phyloP scores from a whole-genome alignment of 805 yeast species.

The Sugiyamaella qingdaonensis region DNA sequence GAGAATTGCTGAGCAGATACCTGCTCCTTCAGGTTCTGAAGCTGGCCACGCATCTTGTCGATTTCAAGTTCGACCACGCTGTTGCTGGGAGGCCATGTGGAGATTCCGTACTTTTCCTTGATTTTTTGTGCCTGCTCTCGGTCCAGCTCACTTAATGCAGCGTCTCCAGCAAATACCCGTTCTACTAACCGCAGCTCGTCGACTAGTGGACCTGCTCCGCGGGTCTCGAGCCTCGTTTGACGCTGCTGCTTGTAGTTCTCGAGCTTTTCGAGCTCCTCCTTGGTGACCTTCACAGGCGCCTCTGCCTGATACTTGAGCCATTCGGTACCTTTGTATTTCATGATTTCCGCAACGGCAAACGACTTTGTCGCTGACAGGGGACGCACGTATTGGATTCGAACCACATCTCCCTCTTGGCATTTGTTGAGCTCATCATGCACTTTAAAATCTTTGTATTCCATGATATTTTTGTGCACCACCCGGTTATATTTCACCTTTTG shows the following conservation, averaged over 20 bases:
- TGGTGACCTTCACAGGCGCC: conserved; percentile 61
- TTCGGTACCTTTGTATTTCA: conserved; percentile 85
- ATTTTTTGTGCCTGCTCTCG: conserved; percentile 38
- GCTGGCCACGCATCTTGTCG: conserved; percentile 35
- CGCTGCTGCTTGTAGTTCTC: conserved; percentile 52
- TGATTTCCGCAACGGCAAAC: conserved; percentile 90
- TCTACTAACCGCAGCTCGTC: conserved; percentile 24
- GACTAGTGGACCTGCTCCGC: conserved; percentile 21
- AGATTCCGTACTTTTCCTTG: conserved; percentile 41
- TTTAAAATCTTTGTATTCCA: conserved; percentile 74
- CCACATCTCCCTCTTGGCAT: conserved; percentile 93
- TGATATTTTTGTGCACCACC: conserved; percentile 47
- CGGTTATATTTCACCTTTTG: conserved; percentile 70
- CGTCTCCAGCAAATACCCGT: conserved; percentile 8
- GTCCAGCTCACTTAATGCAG: conserved; percentile 32
- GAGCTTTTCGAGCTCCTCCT: conserved; percentile 61
- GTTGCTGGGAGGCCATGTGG: conserved; percentile 44
- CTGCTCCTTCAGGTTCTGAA: conserved; percentile 35
- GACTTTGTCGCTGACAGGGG: conserved; percentile 77
- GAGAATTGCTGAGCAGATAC: conserved; percentile 25
- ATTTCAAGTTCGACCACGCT: conserved; percentile 40
- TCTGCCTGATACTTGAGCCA: conserved; percentile 73
- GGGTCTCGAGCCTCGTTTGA: conserved; percentile 28
- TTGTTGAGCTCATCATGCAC: conserved; percentile 93
- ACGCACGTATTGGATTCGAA: conserved; percentile 79